Conservation (phyloP, 805 yeast species). For the Lipomyces sp. region DNA sequence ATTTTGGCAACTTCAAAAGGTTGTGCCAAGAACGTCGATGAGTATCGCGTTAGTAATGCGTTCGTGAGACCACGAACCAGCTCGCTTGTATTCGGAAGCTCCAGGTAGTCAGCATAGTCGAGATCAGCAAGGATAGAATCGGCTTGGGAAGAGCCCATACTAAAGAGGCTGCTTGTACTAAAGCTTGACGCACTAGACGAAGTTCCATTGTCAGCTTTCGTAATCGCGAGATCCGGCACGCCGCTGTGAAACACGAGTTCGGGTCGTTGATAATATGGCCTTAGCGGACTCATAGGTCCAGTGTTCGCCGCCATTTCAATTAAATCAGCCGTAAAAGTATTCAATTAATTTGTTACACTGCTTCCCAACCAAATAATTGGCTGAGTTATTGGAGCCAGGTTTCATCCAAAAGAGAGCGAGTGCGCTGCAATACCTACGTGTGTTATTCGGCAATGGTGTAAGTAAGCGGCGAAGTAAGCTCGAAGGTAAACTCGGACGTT, state of each 20-base stretch:
- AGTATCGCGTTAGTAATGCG: slow-evolving; percentile 60
- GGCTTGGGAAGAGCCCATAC: slow-evolving; percentile 11
- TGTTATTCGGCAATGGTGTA: background rate
- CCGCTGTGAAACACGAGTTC: slow-evolving; percentile 34
- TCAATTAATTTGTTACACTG: background rate
- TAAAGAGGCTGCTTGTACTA: background rate
- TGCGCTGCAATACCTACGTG: background rate
- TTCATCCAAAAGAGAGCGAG: background rate
- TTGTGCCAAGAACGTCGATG: slow-evolving; percentile 71
- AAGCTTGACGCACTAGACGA: background rate
- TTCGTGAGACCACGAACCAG: slow-evolving; percentile 23
- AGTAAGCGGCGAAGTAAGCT: too few relatives aligned
- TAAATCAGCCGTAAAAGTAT: background rate
- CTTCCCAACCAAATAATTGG: background rate
- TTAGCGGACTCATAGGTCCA: slow-evolving; percentile 11
- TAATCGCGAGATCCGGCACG: slow-evolving; percentile 25
- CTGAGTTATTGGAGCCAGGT: background rate
- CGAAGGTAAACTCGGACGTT: background rate
- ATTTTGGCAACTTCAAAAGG: slow-evolving; percentile 86
- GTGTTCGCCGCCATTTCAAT: background rate
- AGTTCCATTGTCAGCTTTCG: slow-evolving; percentile 13
- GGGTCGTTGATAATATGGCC: slow-evolving; percentile 36
- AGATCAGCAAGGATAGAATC: slow-evolving; percentile 32
- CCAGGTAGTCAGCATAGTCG: slow-evolving; percentile 39
- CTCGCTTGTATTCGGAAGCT: slow-evolving; percentile 32